phyloP scores from a whole-genome alignment of 257 asterid genomes.

The Solanum pimpinellifolium region DNA sequence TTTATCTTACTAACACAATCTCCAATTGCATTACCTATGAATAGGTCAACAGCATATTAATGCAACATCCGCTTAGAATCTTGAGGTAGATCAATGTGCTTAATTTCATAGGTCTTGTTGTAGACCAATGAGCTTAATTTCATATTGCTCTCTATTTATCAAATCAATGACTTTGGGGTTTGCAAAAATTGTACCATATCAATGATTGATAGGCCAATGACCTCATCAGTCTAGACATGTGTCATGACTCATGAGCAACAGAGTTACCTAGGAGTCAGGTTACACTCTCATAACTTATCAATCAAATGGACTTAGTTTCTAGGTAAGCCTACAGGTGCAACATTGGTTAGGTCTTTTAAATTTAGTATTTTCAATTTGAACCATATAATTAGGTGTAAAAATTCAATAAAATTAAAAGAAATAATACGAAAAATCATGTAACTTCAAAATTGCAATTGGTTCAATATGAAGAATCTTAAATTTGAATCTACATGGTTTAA shows the following conservation, averaged over 20 bases:
- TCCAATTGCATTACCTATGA: not conserved
- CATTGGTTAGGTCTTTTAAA: not conserved
- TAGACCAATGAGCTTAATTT: not conserved
- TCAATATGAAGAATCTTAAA: not conserved
- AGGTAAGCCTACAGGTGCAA: not conserved
- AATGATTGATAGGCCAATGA: not conserved
- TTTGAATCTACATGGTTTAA: not conserved
- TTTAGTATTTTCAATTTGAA: not conserved
- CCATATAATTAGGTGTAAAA: not conserved
- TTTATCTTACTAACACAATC: not conserved
- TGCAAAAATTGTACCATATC: not conserved
- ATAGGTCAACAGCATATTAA: not conserved
- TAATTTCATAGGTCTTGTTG: not conserved
- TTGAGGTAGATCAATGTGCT: not conserved
- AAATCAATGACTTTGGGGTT: too few relatives aligned
- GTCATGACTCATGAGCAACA: not conserved
- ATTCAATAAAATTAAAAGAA: not conserved
- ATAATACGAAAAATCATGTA: not conserved
- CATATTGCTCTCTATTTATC: not conserved
- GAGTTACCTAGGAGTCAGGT: not conserved
- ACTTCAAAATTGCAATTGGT: not conserved
- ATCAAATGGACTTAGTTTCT: not conserved
- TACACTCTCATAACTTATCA: not conserved
- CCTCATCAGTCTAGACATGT: not conserved
- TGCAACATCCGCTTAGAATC: slow-evolving; percentile 9